Base-by-base conservation (phyloP, 2,329 filamentous ascomycete species). In the Sarocladiaceae sp. region DNA sequence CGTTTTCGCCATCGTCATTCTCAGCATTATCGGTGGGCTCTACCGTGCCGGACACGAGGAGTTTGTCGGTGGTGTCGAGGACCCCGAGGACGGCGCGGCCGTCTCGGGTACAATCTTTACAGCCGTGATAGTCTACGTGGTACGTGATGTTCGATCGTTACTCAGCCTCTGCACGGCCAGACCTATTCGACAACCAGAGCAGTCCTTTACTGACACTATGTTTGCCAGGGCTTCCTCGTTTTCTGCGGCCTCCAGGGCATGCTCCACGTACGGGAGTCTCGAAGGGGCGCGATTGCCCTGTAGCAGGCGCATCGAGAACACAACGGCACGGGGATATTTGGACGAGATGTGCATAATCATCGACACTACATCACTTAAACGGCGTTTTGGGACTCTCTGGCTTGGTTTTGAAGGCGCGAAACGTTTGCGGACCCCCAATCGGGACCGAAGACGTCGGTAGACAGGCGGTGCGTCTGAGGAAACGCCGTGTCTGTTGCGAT, bases 191-290 rank as follows among this genome's bases (percentile, higher is more conserved):
- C n/a, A n/a, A n/a, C n/a, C n/a, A n/a, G n/a, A n/a, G n/a, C n/a
- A n/a, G 10, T 21, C 33, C 16, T 27, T 40, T 16, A 7, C n/a
- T 12, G 21, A 18, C n/a, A 33, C 19, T 7, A 21, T 33, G 40
- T 44, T 39, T 2, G 6, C 41, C 52, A 94, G 90, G 82, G 76
- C 15, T 97, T 97, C 73, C 78, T 96, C 46, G 74, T 94, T 42
- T 96, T 95, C 69, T 97, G 91, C 67, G 86, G 84, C 47, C 79
- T 90, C 53, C 91, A 97, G 65, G 91, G 89, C 51, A 79, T 85
- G 59, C 76, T 96, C 49, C 89, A 97, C 66, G 68, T 88, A 56
- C 83, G 88, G 64, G 84, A 90, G 65, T 88, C 80, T 66, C 77
- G 86, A 64, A 76, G 85, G 61, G 90, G 90, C 51, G 85, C 88